Evolutionary conservation across 1,139 yeast species (phyloP).

Genomic region (Yamadazyma trypodendri): DNA sequence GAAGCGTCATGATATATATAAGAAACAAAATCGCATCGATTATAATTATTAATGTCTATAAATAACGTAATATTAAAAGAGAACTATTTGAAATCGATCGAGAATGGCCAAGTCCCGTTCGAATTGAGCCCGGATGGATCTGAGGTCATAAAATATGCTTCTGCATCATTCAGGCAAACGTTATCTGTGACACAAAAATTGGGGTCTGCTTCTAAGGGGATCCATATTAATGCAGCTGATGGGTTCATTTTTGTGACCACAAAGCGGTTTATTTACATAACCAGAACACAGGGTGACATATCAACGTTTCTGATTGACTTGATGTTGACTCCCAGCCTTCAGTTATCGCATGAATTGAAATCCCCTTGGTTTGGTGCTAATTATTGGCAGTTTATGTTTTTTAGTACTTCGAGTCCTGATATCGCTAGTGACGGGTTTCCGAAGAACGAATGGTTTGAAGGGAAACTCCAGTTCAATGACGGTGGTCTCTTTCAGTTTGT

Average conservation of each 20-base stretch:
- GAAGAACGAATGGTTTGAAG: conserved; percentile 36
- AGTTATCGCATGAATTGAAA: conserved; percentile 37
- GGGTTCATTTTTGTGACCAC: conserved; percentile 41
- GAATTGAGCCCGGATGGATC: conserved; percentile 16
- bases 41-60: conserved; percentile 26
- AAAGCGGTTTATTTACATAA: conserved; percentile 34
- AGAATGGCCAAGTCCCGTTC: conserved; percentile 23
- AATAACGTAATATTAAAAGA: conserved; percentile 28
- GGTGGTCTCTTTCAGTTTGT: conserved; percentile 49
- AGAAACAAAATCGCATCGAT: too few relatives aligned
- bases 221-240: conserved; percentile 29
- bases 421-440: conserved; percentile 47
- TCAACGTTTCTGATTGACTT: conserved; percentile 35
- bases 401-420: conserved; percentile 25
- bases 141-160: conserved; percentile 20
- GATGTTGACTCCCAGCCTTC: conserved; percentile 19
- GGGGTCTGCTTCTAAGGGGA: conserved; percentile 10
- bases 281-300: conserved; percentile 41
- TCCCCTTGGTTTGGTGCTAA: conserved; percentile 60
- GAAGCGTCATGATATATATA: conserved; percentile 2
- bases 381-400: conserved; percentile 46
- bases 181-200: conserved; percentile 15
- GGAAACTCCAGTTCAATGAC: conserved; percentile 41
- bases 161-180: conserved; percentile 24
- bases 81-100: conserved; percentile 19